phyloP scores from a whole-genome alignment of 371 early-diverging fungal species.

The Coemansia sp. region DNA sequence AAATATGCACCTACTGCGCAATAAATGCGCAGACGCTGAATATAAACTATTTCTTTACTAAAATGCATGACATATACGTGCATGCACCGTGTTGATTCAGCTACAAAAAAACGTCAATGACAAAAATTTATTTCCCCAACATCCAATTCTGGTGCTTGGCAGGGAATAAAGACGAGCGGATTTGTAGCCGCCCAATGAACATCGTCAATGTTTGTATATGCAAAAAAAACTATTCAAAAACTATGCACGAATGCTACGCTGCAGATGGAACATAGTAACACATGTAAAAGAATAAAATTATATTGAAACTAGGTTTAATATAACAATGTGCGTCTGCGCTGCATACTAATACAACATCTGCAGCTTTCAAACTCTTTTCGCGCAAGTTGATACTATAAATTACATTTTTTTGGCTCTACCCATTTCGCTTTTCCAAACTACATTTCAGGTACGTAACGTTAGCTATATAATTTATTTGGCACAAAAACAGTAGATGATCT shows the following conservation, averaged over 20 bases:
- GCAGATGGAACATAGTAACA: not conserved
- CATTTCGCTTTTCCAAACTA: not conserved
- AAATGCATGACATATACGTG: constrained; percentile 14
- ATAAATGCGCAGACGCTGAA: constrained; percentile 15
- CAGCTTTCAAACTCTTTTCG: not conserved
- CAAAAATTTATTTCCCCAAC: not conserved
- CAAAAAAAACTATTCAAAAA: not conserved
- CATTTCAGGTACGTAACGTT: not conserved
- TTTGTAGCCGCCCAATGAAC: not conserved
- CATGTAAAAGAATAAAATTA: not conserved
- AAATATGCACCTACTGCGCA: constrained; percentile 19
- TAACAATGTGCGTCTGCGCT: constrained; percentile 5
- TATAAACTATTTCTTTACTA: not conserved
- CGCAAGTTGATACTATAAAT: not conserved
- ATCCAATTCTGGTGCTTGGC: not conserved
- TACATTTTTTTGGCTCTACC: not conserved
- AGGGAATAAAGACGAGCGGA: not conserved
- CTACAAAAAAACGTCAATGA: not conserved
- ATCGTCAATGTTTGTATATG: too few species aligned
- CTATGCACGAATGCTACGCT: constrained; percentile 7
- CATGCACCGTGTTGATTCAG: not conserved
- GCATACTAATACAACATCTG: constrained; percentile 10
- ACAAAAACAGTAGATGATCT: not conserved
- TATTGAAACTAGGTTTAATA: constrained; percentile 13
- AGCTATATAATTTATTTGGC: too few species aligned